A percentile compares a stretch with the other conserved stretches of the same genome.
Conservation (phyloP, 208 protist species). For the Trypanosoma rangeli region DNA sequence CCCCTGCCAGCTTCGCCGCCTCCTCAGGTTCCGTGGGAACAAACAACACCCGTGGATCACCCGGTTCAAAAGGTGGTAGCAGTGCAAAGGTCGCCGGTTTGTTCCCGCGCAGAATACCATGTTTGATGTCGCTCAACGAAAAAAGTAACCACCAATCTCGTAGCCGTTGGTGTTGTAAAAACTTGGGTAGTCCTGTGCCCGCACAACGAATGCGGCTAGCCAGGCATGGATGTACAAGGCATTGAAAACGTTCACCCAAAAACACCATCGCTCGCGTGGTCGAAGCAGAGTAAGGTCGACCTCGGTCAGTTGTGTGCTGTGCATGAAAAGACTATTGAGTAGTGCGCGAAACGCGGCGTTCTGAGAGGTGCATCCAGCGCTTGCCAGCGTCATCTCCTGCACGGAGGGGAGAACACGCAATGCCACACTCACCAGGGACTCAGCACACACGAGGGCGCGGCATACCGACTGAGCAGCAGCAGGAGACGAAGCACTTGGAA, state of each 20-base stretch:
- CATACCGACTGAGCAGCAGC: neutral
- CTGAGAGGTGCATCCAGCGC: slow-evolving; percentile 1
- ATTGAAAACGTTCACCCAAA: slow-evolving; percentile 74
- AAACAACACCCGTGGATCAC: slow-evolving; percentile 22
- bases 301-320: slow-evolving; percentile 15
- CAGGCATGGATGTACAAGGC: slow-evolving; percentile 72
- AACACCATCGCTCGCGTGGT: slow-evolving; percentile 26
- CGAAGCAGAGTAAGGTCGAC: slow-evolving; percentile 28
- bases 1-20: too few species aligned
- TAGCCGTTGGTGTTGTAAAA: slow-evolving; percentile 63
- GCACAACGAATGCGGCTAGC: slow-evolving; percentile 27
- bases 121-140: slow-evolving; percentile 66
- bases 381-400: slow-evolving; percentile 30
- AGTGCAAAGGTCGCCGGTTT: slow-evolving; percentile 33
- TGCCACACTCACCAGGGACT: slow-evolving; percentile 42
- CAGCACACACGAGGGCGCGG: slow-evolving; percentile 27
- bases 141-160: slow-evolving; percentile 46
- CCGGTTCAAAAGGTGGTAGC: slow-evolving; percentile 34
- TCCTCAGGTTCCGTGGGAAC: slow-evolving; percentile 2
- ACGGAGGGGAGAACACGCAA: slow-evolving; percentile 35
- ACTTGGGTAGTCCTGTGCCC: slow-evolving; percentile 24
- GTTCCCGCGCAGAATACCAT: slow-evolving; percentile 66
- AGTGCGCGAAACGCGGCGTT: slow-evolving; percentile 9
- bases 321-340: slow-evolving; percentile 12
- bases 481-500: neutral